Evolutionary conservation across 1,139 yeast species (phyloP), one percentile per base, ranked within the genome.

Genomic region (Yamadazyma buinensis): DNA sequence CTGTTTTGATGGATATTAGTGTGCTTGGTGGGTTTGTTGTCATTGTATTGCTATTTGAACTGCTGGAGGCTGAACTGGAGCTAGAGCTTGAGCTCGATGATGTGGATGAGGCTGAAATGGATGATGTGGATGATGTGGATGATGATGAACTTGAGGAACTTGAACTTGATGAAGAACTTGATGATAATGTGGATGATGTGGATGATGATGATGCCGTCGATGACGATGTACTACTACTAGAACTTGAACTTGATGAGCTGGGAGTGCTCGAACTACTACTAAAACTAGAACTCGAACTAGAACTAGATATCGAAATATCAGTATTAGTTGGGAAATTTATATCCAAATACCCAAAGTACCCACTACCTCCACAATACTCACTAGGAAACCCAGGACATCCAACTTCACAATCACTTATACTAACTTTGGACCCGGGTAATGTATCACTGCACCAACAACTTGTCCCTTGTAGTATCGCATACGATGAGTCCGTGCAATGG

Each of bases 381-480:
- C 37, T 37, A 21, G 54, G 54, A 41, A 42, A 71, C 0, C 77
- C 76, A 1, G 84, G 84, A 55, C 88, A 81, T 1, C 55, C 48
- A 3, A 52, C 55, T 26, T 59, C 49, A 57, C 88, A 81, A 17
- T 64, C 44, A 22, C 52, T 35, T 24, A 54, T 36, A 24, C 51
- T 46, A 1, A 58, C 55, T 2, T 72, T 59, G 20, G 51, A 48
- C 2, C 50, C 62, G 0, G 86, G 85, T 4, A 72, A 56, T 24
- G 55, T 50, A 48, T 80, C 66, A 9, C 84, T 67, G 50, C 88
- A 81, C 76, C 80, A 81, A 55, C 88, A 81, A 32, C 64, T 41
- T 34, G 57, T 47, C 17, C 61, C 64, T 39, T 70, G 80, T 13
- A 80, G 56, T 30, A 81, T 66, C 4, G 79, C 87, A 47, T 59